phyloP scores from a whole-genome alignment of 495 filamentous ascomycete genomes.

The Xylaria longipes region DNA sequence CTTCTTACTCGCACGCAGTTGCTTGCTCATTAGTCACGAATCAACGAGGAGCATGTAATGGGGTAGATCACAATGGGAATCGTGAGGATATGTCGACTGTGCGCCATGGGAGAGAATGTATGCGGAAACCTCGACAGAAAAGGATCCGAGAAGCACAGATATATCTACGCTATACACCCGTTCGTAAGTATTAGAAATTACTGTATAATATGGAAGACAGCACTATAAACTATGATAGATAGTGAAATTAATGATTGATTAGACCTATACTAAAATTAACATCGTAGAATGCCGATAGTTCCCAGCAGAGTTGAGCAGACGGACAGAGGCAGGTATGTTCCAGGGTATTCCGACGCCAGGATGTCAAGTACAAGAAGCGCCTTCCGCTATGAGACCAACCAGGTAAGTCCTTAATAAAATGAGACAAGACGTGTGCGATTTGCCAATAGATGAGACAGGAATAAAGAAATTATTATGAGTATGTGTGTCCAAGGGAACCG shows the following conservation, averaged over 20 bases:
- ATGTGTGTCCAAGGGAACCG: background rate
- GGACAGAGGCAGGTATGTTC: too few relatives aligned
- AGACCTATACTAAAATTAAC: background rate
- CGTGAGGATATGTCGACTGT: too few relatives aligned
- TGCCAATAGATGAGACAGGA: background rate
- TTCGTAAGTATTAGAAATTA: background rate
- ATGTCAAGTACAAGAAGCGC: background rate
- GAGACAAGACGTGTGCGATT: background rate
- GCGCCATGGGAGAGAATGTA: background rate
- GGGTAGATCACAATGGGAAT: too few relatives aligned
- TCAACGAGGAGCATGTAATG: background rate
- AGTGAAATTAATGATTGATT: background rate
- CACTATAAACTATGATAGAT: background rate
- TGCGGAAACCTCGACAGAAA: background rate
- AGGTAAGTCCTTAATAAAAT: background rate
- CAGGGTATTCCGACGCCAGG: slow-evolving; percentile 4
- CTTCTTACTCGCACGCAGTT: too few relatives aligned
- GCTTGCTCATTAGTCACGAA: background rate
- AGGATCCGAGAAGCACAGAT: background rate
- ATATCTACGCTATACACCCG: background rate
- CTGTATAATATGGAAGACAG: background rate
- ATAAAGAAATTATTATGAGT: background rate
- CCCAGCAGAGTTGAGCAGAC: background rate
- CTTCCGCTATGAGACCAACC: background rate
- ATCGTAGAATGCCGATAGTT: background rate